Conservation (phyloP, 768 basidiomycete species). For the Tulasnella sp. region DNA sequence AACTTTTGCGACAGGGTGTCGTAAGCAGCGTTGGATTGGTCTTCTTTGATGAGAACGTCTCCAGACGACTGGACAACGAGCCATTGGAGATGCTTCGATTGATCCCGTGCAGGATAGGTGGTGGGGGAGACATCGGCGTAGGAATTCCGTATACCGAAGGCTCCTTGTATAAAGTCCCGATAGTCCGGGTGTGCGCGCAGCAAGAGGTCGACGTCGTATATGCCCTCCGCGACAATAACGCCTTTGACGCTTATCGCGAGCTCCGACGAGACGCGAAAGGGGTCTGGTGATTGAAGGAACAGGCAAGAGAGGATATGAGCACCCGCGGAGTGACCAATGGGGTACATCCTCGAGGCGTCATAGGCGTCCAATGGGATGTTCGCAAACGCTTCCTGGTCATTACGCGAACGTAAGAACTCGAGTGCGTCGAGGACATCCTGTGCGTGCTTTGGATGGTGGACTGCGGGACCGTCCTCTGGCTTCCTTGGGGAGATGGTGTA, state of each 20-base stretch:
- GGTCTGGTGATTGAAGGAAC: slow-evolving; percentile 42
- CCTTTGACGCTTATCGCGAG: slow-evolving; percentile 39
- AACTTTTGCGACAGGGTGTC: slow-evolving; percentile 37
- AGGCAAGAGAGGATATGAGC: slow-evolving; percentile 70
- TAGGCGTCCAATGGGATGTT: slow-evolving; percentile 15
- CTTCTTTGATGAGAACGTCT: slow-evolving; percentile 51
- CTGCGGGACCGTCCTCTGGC: slow-evolving; percentile 24
- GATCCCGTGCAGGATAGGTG: slow-evolving; percentile 25
- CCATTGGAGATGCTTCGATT: slow-evolving; percentile 39
- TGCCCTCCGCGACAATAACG: slow-evolving; percentile 59
- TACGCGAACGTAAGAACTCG: slow-evolving; percentile 39
- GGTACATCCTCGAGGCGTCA: slow-evolving; percentile 29
- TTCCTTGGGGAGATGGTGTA: slow-evolving; percentile 51
- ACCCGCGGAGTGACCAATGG: slow-evolving; percentile 70
- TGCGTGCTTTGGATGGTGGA: slow-evolving; percentile 61
- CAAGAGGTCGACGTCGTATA: slow-evolving; percentile 60
- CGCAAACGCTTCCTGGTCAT: slow-evolving; percentile 25
- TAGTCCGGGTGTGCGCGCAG: slow-evolving; percentile 55
- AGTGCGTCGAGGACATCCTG: slow-evolving; percentile 53
- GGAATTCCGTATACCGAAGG: slow-evolving; percentile 42
- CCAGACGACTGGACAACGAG: slow-evolving; percentile 61
- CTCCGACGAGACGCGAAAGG: slow-evolving; percentile 36
- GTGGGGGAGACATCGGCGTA: slow-evolving; percentile 41
- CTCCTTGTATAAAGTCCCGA: slow-evolving; percentile 45
- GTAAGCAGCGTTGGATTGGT: slow-evolving; percentile 51